Conservation (phyloP, 495 filamentous ascomycete species). For the Usnea hakonensis region DNA sequence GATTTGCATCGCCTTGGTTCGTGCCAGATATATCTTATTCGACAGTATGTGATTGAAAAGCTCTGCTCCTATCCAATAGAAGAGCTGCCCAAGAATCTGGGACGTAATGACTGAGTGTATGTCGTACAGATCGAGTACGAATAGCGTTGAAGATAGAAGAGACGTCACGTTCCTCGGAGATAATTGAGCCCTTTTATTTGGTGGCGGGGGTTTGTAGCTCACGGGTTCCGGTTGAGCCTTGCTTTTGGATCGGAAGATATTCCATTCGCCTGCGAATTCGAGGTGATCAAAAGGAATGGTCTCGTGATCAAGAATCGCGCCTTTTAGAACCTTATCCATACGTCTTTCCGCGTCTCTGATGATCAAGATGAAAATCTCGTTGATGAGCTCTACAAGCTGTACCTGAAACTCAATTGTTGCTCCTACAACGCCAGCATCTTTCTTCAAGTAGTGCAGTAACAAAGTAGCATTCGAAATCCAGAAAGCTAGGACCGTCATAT, state of each 20-base stretch:
- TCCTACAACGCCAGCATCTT: conserved; percentile 73
- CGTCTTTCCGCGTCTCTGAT: conserved; percentile 94
- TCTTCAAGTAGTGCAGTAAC: conserved; percentile 91
- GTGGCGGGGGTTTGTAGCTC: conserved; percentile 88
- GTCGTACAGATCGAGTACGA: conserved; percentile 96
- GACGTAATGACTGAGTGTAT: conserved; percentile 94
- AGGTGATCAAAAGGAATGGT: conserved; percentile 97
- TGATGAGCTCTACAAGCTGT: conserved; percentile 89
- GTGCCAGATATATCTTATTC: conserved; percentile 85
- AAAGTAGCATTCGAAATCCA: conserved; percentile 98
- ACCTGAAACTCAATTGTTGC: conserved; percentile 85
- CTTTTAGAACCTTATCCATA: conserved; percentile 91
- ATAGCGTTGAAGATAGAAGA: conserved; percentile 88
- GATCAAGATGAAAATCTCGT: conserved; percentile 98
- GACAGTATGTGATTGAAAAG: conserved; percentile 98
- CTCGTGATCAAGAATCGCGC: conserved; percentile 93
- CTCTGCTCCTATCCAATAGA: conserved; percentile 96
- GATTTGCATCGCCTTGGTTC: conserved; percentile 99
- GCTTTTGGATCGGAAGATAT: conserved; percentile 85
- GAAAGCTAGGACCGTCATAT: conserved; percentile 98
- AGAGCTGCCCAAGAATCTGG: conserved; percentile 84
- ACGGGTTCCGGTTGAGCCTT: conserved; percentile 82
- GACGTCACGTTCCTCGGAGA: conserved; percentile 97
- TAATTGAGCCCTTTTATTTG: conserved; percentile 81
- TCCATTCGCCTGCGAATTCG: conserved; percentile 96